Percentiles rank a stretch among this genome's conserved stretches.
phyloP scores from a whole-genome alignment of 208 protist genomes.

The Acanthamoeba castellanii region DNA sequence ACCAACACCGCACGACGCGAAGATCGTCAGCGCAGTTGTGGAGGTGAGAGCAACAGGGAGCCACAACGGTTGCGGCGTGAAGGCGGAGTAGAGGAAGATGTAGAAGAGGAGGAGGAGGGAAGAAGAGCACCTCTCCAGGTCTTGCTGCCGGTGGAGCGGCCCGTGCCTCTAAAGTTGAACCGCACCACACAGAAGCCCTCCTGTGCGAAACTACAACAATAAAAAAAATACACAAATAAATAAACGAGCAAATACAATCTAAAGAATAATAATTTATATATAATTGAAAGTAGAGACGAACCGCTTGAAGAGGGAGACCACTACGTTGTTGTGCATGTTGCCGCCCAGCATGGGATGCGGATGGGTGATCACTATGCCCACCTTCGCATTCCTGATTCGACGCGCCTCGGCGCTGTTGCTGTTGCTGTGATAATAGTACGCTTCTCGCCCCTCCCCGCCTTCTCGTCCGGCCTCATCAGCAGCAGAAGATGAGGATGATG shows the following conservation, averaged over 20 bases:
- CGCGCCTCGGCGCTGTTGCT: background rate
- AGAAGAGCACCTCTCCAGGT: constrained; percentile 53
- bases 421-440: background rate
- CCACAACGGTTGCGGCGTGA: background rate
- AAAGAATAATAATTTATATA: no score
- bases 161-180: constrained; percentile 71
- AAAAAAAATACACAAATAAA: background rate
- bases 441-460: background rate
- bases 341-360: constrained; percentile 65
- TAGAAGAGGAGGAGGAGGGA: background rate
- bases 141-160: constrained; percentile 59
- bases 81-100: background rate
- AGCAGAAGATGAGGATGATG: background rate
- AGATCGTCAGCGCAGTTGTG: background rate
- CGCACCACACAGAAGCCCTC: constrained; percentile 58
- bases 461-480: background rate
- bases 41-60: background rate
- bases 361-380: constrained; percentile 53
- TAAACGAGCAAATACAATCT: background rate
- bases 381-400: background rate
- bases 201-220: background rate
- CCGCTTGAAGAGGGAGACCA: constrained; percentile 46
- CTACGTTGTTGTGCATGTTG: constrained; percentile 70
- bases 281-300: constrained; percentile 11
- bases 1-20: background rate